Base-by-base conservation (phyloP, 106 monocot genomes). In the Apostasia shenzhenica region DNA sequence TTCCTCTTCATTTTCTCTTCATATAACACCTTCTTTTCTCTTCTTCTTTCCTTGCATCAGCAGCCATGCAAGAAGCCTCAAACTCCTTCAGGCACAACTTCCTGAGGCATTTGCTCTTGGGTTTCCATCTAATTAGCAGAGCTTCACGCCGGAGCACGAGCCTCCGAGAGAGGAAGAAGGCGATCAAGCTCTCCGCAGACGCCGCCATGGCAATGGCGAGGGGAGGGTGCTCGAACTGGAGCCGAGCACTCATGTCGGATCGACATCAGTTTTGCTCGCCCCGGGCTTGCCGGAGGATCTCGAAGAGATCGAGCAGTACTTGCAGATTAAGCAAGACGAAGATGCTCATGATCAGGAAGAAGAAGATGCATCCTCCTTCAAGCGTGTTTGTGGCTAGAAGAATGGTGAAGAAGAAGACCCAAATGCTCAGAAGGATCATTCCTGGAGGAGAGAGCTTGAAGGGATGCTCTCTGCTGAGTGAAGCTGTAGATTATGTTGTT, bases 401-500 rank as follows among this genome's bases (percentile, higher is more conserved):
- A 40, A 69, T 83, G 70, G 73, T 81, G 81, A 85, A 71, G 81
- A 84, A 79, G 78, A 82, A 76, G 71, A 78, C 73, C 1, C 70
- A 67, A 26, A 60, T 86, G 66, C 86, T 93, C 14, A 79, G 75
- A 57, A 72, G 52, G 5, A 74, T 93, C 14, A 68, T 93, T 6
- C 89, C 93, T 47, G 93, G 93, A 5, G 86, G 79, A 4, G 73
- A 81, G 42, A 58, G 63, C 45, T 55, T 93, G 79, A 38, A 80
- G 44, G 77, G 79, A 39, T 57, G 65, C 12, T 78, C 76, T 41
- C 70, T 93, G 79, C 49, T 93, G 45, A 77, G 57, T 13, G 88
- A 93, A 59, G 63, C 86, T 44, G 14, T 89, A n/a, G 88, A 93
- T 62, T 93, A 93, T 59, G 79, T 84, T 14, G 55, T 72, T 53